Base-by-base conservation (phyloP, 495 filamentous ascomycete species). In the Aspergillus diversus region DNA sequence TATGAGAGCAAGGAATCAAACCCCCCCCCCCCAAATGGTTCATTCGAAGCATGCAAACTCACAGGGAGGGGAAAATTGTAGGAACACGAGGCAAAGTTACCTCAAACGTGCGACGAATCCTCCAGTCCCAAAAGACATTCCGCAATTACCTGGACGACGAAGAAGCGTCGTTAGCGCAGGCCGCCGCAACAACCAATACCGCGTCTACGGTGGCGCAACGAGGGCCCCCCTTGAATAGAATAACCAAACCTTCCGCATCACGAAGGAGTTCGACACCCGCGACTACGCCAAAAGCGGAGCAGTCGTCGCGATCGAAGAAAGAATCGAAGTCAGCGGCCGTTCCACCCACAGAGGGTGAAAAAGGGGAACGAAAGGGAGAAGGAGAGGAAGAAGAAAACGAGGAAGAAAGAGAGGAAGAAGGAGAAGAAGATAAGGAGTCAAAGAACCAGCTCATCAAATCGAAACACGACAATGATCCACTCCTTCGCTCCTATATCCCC, bases 91-190 rank as follows among this genome's bases (percentile, higher is more conserved):
- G 70, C 58, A 92, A 93, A 73, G 82, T 84, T 59, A 92, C 92
- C 16, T 81, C 89, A 4, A 90, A 89, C 70, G 91, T 95, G n/a
- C 90, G 92, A 66, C 90, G 90, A 70, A 95, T 97, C 66, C 80
- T 97, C n/a, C 86, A 88, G 66, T 93, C 89, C 3, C 90, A 96
- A 73, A 97, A 97, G 80, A 93, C 91, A 0, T 97, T 97, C 67
- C 84, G 87, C 46, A 96, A 97, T 75, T 90, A 97, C 69, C 84
- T 97, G 37, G 90, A 91, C 60, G 93, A 97, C 74, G 93, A 92
- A 77, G 87, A 92, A 66, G 93, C 93, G 7, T 78, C 89, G 21
- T 71, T 87, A 46, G 80, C 83, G 1, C 77, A 65, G 32, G 57
- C 67, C n/a, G 74, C 79, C 35, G 77, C 81, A 57, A 71, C 73